A percentile compares a stretch with the other conserved stretches of the same genome.
Conservation (phyloP, 345 rosid species). For the Salix udensis region DNA sequence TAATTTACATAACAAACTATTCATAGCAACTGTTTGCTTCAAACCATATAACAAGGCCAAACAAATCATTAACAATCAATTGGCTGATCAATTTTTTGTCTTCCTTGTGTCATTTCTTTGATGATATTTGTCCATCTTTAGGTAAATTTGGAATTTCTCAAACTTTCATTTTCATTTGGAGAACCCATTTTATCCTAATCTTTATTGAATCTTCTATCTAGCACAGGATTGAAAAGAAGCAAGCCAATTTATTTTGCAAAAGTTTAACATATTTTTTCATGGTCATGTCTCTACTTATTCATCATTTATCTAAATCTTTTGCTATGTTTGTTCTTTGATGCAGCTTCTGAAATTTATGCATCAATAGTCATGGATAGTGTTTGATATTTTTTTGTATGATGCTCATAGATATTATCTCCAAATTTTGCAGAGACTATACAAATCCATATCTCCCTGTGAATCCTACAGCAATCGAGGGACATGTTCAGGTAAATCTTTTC, state of each 20-base stretch:
- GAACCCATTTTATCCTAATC: background rate
- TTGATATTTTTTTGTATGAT: background rate
- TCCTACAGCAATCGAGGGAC: constrained; percentile 85
- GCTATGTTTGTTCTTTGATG: background rate
- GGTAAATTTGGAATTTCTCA: background rate
- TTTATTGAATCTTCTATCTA: background rate
- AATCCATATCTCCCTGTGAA: constrained; percentile 97
- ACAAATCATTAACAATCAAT: background rate
- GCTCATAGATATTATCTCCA: background rate
- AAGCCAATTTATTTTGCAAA: background rate
- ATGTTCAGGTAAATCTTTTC: constrained; percentile 52
- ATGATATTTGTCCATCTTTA: background rate
- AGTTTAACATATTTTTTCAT: background rate
- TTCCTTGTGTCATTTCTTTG: background rate
- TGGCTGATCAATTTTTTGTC: background rate
- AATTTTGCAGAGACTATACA: constrained; percentile 75
- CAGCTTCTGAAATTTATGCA: background rate
- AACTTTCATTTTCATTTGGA: background rate
- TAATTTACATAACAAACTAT: background rate
- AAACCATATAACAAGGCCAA: background rate
- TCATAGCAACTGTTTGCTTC: background rate
- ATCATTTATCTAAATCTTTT: background rate
- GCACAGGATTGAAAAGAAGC: background rate
- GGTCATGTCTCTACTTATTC: background rate
- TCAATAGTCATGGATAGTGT: background rate